Conservation (phyloP, 2,329 filamentous ascomycete species). For the Fusarium nisikadoi region DNA sequence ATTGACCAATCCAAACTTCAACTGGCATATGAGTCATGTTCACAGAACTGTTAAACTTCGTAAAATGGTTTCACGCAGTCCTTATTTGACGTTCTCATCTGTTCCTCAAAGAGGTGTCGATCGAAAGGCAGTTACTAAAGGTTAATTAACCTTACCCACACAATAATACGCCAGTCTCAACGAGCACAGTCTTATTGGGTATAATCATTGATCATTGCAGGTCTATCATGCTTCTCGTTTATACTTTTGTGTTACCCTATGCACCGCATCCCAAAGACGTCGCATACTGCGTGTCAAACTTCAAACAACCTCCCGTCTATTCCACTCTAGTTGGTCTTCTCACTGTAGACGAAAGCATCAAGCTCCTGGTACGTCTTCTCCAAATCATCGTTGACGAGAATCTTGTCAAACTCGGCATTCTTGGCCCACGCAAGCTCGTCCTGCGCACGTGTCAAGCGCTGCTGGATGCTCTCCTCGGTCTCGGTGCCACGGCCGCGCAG, state of each 20-base stretch:
- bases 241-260: slow-evolving; percentile 5
- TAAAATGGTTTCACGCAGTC: not conserved
- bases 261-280: not conserved
- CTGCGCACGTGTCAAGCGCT: slow-evolving; percentile 76
- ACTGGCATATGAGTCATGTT: too few species aligned
- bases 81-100: not conserved
- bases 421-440: slow-evolving; percentile 79
- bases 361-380: slow-evolving; percentile 64
- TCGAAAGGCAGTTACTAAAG: not conserved
- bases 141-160: too few species aligned
- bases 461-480: slow-evolving; percentile 75
- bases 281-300: slow-evolving; percentile 5
- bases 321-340: slow-evolving; percentile 23
- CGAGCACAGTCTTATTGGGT: not conserved
- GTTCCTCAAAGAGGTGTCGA: not conserved
- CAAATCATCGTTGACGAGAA: slow-evolving; percentile 56
- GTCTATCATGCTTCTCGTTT: slow-evolving; percentile 30
- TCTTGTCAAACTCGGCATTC: slow-evolving; percentile 63
- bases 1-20: not conserved
- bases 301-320: not conserved
- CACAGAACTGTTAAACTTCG: accelerated
- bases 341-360: slow-evolving; percentile 58
- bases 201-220: slow-evolving; percentile 29
- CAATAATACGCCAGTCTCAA: not conserved
- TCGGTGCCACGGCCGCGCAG: slow-evolving; percentile 82